Base-by-base conservation (phyloP, 2,329 filamentous ascomycete genomes). In the Blastomyces emzantsi region DNA sequence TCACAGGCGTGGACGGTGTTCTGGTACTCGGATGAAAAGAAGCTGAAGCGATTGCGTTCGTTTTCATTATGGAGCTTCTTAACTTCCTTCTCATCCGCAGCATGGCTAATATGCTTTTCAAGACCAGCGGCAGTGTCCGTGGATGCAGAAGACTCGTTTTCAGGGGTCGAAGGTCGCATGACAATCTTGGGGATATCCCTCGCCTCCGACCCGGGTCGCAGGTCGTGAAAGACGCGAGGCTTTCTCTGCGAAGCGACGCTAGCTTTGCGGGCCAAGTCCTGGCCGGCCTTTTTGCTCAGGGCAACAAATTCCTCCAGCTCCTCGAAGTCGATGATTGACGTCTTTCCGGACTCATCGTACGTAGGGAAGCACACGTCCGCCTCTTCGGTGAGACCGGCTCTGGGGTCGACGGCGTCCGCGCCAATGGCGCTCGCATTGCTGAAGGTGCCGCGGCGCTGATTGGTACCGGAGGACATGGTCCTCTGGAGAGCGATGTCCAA, bases 1-100 rank as follows among this genome's bases (percentile, higher is more conserved):
- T 96, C 91, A 1, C 90, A 85, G 19, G 93, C 91, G 73, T 97
- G 92, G 66, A 97, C 91, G 0, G 92, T 96, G 60, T 91, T 92
- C 73, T 97, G 92, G 76, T 91, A 89, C 62, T 94, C 90, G 0
- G 94, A 97, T 0, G 92, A 97, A 77, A 99, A 99, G 78, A 97
- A 97, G 67, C 92, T 94, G 79, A 96, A 97, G 4, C 93, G 86
- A 73, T 92, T 94, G 41, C 85, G 83, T 64, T 90, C 87, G 57
- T 82, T 73, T 47, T 77, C 74, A 69, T 83, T 77, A 51, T 74
- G 74, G 4, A 75, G 70, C 17, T 74, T 70, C 3, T 74, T 67
- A 28, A 71, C 64, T 49, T 71, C 70, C 66, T 75, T 75, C 63
- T 75, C 74, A 63, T 74, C 68, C 41, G 73, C 58, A 43, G 73